phyloP scores from a whole-genome alignment of 1,284 basidiomycete genomes.

The Austroboletus niveus region DNA sequence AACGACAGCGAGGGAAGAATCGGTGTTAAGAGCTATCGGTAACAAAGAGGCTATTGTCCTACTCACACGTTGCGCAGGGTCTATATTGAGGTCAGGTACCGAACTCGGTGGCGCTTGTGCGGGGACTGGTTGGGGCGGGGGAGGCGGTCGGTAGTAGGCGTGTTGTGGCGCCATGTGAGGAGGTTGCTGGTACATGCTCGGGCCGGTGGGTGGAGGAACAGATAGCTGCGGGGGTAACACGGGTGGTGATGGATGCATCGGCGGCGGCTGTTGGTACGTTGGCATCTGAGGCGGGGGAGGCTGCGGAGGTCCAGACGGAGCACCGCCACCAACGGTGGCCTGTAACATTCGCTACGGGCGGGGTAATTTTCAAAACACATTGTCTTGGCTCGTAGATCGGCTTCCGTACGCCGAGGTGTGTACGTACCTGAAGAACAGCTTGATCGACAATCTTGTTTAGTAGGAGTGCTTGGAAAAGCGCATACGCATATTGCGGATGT shows the following conservation, averaged over 20 bases:
- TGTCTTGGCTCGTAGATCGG: constrained; percentile 14
- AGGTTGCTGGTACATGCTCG: constrained; percentile 36
- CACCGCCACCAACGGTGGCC: constrained; percentile 25
- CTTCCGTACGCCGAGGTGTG: constrained; percentile 6
- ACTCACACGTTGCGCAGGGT: constrained; percentile 33
- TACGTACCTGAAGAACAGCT: constrained; percentile 67
- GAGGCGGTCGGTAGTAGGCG: constrained; percentile 46
- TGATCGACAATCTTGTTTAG: constrained; percentile 95
- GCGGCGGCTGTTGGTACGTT: constrained; percentile 36
- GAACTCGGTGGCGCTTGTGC: constrained; percentile 28
- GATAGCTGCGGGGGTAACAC: constrained; percentile 33
- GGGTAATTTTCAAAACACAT: constrained; percentile 12
- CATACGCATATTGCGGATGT: constrained; percentile 94
- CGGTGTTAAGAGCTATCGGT: constrained; percentile 1
- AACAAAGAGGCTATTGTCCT: neutral
- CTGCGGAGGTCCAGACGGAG: constrained; percentile 26
- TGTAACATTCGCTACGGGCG: constrained; percentile 34
- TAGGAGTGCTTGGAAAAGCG: constrained; percentile 93
- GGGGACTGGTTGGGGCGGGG: constrained; percentile 29
- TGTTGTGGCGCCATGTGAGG: constrained; percentile 42
- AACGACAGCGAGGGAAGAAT: neutral
- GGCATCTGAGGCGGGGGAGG: constrained; percentile 34
- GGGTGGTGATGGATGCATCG: constrained; percentile 36
- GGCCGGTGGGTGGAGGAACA: constrained; percentile 33
- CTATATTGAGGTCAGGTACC: constrained; percentile 34